Percentiles rank a stretch among this genome's conserved stretches.
phyloP scores from a whole-genome alignment of 2,329 filamentous ascomycete genomes.

The Penicillium griseofulvum region DNA sequence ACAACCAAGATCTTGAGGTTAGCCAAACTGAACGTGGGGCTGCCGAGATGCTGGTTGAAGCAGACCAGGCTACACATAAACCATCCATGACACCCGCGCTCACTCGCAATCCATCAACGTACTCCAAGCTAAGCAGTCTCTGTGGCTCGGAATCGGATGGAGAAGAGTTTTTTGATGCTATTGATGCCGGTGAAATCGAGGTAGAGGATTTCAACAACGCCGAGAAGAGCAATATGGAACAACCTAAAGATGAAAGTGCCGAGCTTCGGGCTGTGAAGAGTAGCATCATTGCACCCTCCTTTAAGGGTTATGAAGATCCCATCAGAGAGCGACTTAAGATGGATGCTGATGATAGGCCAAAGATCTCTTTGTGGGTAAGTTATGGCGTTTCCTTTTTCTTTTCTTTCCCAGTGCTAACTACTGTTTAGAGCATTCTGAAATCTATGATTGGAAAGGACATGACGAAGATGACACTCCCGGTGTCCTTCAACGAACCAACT shows the following conservation, averaged over 20 bases:
- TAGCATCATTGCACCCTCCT: conserved; percentile 71
- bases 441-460: conserved; percentile 99
- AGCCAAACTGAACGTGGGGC: conserved; percentile 30
- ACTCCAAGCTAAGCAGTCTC: conserved; percentile 69
- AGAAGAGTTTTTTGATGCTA: conserved; percentile 95
- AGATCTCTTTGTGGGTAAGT: conserved; percentile 91
- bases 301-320: conserved; percentile 88
- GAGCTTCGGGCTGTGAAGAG: conserved; percentile 50
- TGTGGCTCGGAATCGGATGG: conserved; percentile 76
- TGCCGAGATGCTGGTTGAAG: conserved; percentile 10
- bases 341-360: conserved; percentile 88
- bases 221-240: conserved; percentile 46
- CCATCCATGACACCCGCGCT: conserved; percentile 21
- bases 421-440: conserved; percentile 78
- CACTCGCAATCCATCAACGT: conserved; percentile 62
- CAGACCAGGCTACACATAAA: conserved; percentile 13
- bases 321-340: conserved; percentile 76
- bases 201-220: conserved; percentile 59
- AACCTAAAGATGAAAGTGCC: conserved; percentile 38
- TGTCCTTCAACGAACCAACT: conserved; percentile 98
- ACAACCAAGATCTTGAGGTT: conserved; percentile 32
- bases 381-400: not conserved
- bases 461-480: conserved; percentile 98
- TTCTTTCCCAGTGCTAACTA: conserved; percentile 4
- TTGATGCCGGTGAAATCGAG: conserved; percentile 88